phyloP scores from a whole-genome alignment of 208 protist species.

The Leishmania mexicana region DNA sequence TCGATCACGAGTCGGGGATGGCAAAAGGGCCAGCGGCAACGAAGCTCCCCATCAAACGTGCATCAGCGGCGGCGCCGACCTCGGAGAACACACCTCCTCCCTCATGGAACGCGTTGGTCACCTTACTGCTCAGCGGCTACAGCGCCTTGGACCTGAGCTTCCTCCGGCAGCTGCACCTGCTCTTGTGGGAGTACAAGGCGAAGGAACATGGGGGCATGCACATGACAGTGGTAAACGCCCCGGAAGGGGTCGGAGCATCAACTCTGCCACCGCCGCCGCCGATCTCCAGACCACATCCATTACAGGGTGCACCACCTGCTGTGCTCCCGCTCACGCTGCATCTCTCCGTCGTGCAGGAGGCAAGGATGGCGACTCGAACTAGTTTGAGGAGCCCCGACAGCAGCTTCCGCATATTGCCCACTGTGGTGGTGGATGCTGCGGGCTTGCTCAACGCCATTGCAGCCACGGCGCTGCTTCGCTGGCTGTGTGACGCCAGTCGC shows the following conservation, averaged over 20 bases:
- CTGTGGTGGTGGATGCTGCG: slow-evolving; percentile 16
- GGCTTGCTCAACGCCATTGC: slow-evolving; percentile 17
- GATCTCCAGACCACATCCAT: not conserved
- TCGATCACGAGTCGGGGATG: not conserved
- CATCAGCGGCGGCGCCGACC: not conserved
- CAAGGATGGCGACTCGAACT: not conserved
- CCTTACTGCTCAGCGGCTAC: slow-evolving; percentile 7
- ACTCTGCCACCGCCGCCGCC: not conserved
- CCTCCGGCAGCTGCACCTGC: slow-evolving; percentile 15
- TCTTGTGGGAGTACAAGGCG: slow-evolving; percentile 20
- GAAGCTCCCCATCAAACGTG: not conserved
- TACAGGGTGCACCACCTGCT: not conserved
- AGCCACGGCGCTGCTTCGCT: slow-evolving; percentile 15
- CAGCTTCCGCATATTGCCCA: not conserved
- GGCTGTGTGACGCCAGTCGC: slow-evolving; percentile 17
- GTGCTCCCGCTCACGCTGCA: slow-evolving; percentile 14
- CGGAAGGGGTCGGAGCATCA: not conserved
- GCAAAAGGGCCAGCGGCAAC: not conserved
- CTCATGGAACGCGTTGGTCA: slow-evolving; percentile 19
- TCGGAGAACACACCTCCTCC: not conserved
- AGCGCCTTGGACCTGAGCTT: slow-evolving; percentile 14
- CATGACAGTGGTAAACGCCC: not conserved
- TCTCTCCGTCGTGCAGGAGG: not conserved
- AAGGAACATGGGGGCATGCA: not conserved
- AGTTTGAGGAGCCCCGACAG: not conserved